phyloP scores from a whole-genome alignment of 1,284 basidiomycete genomes.

The Agaricales sp. region DNA sequence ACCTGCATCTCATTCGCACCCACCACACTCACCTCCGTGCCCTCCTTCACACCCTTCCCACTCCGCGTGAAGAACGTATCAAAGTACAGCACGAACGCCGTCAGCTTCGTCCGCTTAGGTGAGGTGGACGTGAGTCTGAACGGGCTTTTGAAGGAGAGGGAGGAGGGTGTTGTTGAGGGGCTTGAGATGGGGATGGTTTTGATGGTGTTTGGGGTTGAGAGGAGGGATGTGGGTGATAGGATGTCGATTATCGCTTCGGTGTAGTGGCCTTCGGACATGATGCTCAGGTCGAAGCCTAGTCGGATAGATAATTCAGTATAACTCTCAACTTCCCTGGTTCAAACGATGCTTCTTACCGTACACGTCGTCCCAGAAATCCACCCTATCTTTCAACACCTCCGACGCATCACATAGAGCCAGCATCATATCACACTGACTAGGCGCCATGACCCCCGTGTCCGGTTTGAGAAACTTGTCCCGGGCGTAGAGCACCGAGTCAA shows the following conservation, averaged over 20 bases:
- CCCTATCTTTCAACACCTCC: conserved; percentile 69
- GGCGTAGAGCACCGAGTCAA: conserved; percentile 87
- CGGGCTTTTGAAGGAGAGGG: conserved; percentile 70
- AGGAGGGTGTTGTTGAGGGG: conserved; percentile 51
- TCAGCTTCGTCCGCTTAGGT: conserved; percentile 52
- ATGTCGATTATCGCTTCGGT: conserved; percentile 80
- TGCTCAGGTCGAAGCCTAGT: conserved; percentile 77
- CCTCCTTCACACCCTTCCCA: conserved; percentile 41
- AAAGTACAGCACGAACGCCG: conserved; percentile 87
- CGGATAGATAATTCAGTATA: too few relatives aligned
- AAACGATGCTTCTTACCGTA: conserved; percentile 72
- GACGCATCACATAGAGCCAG: conserved; percentile 71
- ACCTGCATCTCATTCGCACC: conserved; percentile 42
- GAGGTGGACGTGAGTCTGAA: conserved; percentile 63
- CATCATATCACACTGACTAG: conserved; percentile 84
- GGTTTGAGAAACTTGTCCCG: conserved; percentile 77
- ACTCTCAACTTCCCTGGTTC: too few relatives aligned
- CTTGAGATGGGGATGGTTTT: conserved; percentile 58
- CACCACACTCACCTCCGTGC: conserved; percentile 39
- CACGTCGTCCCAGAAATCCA: conserved; percentile 86
- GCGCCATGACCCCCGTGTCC: conserved; percentile 76
- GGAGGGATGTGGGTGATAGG: conserved; percentile 57
- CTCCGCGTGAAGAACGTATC: conserved; percentile 82
- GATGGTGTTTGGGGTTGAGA: conserved; percentile 59
- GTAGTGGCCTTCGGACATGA: conserved; percentile 64